Conservation (phyloP, 352 stramenopile genomes). For the Pythium rhizo-oryzae region DNA sequence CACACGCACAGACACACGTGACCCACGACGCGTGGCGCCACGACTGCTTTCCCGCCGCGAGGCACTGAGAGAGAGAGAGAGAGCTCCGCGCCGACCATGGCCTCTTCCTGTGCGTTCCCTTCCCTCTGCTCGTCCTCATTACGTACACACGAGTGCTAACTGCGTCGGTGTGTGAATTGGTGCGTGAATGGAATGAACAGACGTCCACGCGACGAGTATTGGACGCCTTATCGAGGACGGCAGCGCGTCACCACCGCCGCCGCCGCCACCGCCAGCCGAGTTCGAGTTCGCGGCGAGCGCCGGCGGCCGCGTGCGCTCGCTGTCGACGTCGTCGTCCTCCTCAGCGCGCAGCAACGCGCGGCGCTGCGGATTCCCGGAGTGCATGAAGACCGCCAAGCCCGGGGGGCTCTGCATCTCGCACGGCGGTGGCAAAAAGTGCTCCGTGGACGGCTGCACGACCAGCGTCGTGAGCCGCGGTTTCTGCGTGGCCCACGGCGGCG, state of each 20-base stretch:
- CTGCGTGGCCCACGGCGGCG: constrained; percentile 64
- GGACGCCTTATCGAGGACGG: background rate
- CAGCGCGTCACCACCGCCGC: too few relatives aligned
- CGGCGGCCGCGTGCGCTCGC: background rate
- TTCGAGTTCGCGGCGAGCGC: too few relatives aligned
- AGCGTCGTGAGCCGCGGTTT: constrained; percentile 59
- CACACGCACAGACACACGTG: background rate
- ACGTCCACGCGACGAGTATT: constrained; percentile 12
- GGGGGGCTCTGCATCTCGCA: constrained; percentile 60
- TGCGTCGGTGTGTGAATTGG: background rate
- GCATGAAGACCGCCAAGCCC: constrained; percentile 48
- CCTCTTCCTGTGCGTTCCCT: background rate
- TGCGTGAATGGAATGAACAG: constrained; percentile 9
- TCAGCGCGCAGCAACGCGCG: constrained; percentile 16
- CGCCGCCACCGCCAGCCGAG: too few relatives aligned
- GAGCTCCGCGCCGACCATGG: too few relatives aligned
- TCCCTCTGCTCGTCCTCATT: too few relatives aligned
- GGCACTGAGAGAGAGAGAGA: too few relatives aligned
- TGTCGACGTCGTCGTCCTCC: background rate
- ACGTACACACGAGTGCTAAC: too few relatives aligned
- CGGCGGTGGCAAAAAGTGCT: constrained; percentile 56
- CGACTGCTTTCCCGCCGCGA: background rate
- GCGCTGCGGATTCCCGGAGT: constrained; percentile 52
- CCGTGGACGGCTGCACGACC: constrained; percentile 49
- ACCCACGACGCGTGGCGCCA: background rate